phyloP scores from a whole-genome alignment of 768 basidiomycete genomes.

The Sporobolomyces phaffii region DNA sequence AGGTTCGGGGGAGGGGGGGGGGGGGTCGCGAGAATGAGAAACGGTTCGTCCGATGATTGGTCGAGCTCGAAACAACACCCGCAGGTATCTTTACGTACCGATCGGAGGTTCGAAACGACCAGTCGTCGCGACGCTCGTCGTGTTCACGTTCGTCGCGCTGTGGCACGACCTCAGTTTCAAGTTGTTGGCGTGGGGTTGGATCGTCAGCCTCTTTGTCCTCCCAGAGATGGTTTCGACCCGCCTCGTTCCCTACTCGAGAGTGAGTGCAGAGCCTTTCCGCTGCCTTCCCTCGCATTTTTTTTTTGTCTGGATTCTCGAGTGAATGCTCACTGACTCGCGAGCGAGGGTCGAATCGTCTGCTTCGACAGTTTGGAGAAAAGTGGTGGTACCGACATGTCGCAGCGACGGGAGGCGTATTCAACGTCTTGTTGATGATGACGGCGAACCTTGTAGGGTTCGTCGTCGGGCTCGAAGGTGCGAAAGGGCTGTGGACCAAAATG shows the following conservation, averaged over 20 bases:
- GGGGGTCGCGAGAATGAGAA: no score
- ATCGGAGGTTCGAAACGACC: slow-evolving; percentile 63
- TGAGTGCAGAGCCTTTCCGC: no score
- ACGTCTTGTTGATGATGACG: slow-evolving; percentile 78
- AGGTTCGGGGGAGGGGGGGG: no score
- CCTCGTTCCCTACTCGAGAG: slow-evolving; percentile 61
- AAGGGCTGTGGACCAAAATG: slow-evolving; percentile 61
- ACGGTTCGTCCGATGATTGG: no score
- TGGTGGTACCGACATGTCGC: slow-evolving; percentile 82
- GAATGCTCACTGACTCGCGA: no score
- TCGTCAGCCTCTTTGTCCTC: slow-evolving; percentile 78
- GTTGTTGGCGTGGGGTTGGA: slow-evolving; percentile 94
- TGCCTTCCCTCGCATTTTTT: no score
- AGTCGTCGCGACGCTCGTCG: slow-evolving; percentile 62
- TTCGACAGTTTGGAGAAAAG: slow-evolving; percentile 57
- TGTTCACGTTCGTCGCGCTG: slow-evolving; percentile 93
- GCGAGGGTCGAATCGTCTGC: neutral
- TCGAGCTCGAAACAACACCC: no score
- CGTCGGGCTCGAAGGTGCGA: slow-evolving; percentile 72
- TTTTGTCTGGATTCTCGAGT: no score
- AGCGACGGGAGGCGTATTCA: slow-evolving; percentile 73
- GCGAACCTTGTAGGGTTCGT: slow-evolving; percentile 96
- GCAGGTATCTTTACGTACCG: slow-evolving; percentile 88
- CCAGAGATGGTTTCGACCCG: slow-evolving; percentile 68
- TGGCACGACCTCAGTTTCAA: slow-evolving; percentile 92